Conservation (phyloP, 169 alveolate genomes). For the Plasmodium reichenowi region DNA sequence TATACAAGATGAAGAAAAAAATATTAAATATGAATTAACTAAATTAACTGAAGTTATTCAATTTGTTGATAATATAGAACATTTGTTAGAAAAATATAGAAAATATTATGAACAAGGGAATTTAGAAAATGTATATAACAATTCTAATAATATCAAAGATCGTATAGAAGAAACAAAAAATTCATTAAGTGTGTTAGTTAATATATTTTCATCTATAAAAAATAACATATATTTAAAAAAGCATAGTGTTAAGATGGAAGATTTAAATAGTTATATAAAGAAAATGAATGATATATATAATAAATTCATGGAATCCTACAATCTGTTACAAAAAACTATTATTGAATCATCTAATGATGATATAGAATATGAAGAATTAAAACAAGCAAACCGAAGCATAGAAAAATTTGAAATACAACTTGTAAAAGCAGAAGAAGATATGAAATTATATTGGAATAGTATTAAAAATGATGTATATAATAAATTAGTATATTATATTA, state of each 20-base stretch:
- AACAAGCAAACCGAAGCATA: not conserved
- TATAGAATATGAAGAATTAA: slow-evolving; percentile 4
- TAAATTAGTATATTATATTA: slow-evolving; percentile 13
- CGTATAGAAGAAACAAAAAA: slow-evolving; percentile 11
- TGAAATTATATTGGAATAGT: slow-evolving; percentile 1
- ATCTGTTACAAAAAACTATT: not conserved
- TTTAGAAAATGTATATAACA: slow-evolving; percentile 10
- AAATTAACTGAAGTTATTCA: not conserved
- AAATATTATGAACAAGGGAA: slow-evolving; percentile 24
- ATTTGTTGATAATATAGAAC: slow-evolving; percentile 15
- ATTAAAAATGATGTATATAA: slow-evolving; percentile 10
- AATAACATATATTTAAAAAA: slow-evolving; percentile 14
- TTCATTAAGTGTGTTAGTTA: slow-evolving; percentile 4
- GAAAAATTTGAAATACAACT: not conserved
- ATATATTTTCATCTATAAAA: not conserved
- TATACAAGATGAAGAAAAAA: slow-evolving; percentile 18
- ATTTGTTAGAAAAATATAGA: slow-evolving; percentile 8
- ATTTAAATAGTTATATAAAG: not conserved
- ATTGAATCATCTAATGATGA: not conserved
- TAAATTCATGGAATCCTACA: slow-evolving; percentile 12
- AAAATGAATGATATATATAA: slow-evolving; percentile 1
- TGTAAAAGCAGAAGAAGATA: slow-evolving; percentile 4
- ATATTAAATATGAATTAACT: slow-evolving; percentile 2
- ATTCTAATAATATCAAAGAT: slow-evolving; percentile 19
- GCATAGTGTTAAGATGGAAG: not conserved